Percentiles rank a stretch among this genome's conserved stretches.
phyloP scores from a whole-genome alignment of 176 grass and related monocot genomes.

The Tuctoria greenei region DNA sequence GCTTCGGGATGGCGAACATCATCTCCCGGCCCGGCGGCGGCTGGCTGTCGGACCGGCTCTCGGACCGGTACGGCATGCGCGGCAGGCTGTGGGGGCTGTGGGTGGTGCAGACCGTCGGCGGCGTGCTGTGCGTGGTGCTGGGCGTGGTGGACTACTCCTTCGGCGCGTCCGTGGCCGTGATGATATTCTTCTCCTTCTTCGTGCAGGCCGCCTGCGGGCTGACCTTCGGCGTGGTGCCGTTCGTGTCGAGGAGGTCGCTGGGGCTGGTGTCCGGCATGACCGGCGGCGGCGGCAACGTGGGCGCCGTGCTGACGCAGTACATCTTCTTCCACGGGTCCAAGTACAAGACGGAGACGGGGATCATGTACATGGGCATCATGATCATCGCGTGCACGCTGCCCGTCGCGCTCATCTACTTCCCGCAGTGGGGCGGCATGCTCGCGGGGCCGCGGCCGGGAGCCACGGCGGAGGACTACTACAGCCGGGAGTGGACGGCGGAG shows the following conservation, averaged over 20 bases:
- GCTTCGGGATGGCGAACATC: conserved; percentile 86
- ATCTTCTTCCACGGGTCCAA: conserved; percentile 80
- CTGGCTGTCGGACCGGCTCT: conserved; percentile 82
- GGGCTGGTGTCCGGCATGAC: conserved; percentile 90
- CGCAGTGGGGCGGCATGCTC: conserved; percentile 77
- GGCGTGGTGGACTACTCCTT: conserved; percentile 59
- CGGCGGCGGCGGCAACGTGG: conserved; percentile 77
- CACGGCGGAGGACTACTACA: conserved; percentile 72
- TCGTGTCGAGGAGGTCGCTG: conserved; percentile 72
- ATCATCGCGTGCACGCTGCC: conserved; percentile 80
- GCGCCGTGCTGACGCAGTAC: conserved; percentile 80
- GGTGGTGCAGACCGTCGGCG: conserved; percentile 65
- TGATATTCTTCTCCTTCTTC: conserved; percentile 91
- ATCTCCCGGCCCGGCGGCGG: conserved; percentile 70
- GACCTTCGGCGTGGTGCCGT: conserved; percentile 84
- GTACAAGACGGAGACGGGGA: conserved; percentile 80
- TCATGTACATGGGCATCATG: conserved; percentile 91
- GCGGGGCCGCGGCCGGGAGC: conserved; percentile 22
- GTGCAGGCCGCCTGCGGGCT: conserved; percentile 80
- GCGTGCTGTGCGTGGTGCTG: conserved; percentile 60
- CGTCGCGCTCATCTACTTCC: conserved; percentile 67
- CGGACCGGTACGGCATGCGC: conserved; percentile 62
- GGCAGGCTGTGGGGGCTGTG: conserved; percentile 93
- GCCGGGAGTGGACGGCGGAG: conserved; percentile 59
- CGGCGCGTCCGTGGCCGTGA: conserved; percentile 52